These are phyloP conservation scores for Aquanectria penicillioides DNA, from an alignment of 2,329 filamentous ascomycete genomes.

Conservation along the genomic window DNA sequence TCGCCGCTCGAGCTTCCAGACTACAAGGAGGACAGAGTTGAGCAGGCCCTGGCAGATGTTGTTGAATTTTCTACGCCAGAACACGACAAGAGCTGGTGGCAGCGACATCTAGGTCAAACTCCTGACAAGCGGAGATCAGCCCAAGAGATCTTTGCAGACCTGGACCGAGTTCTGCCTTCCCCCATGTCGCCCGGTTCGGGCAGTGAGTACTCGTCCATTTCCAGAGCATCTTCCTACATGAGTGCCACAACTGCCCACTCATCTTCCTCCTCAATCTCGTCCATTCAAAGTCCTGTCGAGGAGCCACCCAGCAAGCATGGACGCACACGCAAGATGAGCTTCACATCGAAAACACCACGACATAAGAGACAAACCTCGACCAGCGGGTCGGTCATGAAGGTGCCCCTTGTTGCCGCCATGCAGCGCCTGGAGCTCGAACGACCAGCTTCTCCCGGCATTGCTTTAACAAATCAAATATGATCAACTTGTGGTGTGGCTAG, in stretches of 20 bases:
- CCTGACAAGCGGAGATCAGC: slow-evolving; percentile 37
- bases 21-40: slow-evolving; percentile 37
- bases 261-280: slow-evolving; percentile 38
- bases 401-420: slow-evolving; percentile 37
- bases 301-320: slow-evolving; percentile 38
- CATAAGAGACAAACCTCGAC: slow-evolving; percentile 37
- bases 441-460: slow-evolving; percentile 40
- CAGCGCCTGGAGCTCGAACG: slow-evolving; percentile 42
- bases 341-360: slow-evolving; percentile 40
- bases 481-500: background rate
- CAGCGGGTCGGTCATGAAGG: slow-evolving; percentile 20
- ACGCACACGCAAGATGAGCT: slow-evolving; percentile 44
- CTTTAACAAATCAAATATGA: slow-evolving; percentile 41
- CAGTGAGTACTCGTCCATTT: slow-evolving; percentile 37
- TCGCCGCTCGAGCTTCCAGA: slow-evolving; percentile 38
- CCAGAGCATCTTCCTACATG: slow-evolving; percentile 40
- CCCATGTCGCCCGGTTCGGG: slow-evolving; percentile 23
- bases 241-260: slow-evolving; percentile 37
- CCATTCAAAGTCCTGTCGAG: slow-evolving; percentile 28
- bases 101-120: slow-evolving; percentile 38
- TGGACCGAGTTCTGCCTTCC: slow-evolving; percentile 30
- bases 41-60: slow-evolving; percentile 39
- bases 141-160: slow-evolving; percentile 43
- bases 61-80: slow-evolving; percentile 37
- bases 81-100: slow-evolving; percentile 43